A percentile compares a stretch with the other conserved stretches of the same genome.
These are phyloP conservation scores for Crithidia sp. DNA, from an alignment of 208 protist genomes.

Conservation along the genomic window DNA sequence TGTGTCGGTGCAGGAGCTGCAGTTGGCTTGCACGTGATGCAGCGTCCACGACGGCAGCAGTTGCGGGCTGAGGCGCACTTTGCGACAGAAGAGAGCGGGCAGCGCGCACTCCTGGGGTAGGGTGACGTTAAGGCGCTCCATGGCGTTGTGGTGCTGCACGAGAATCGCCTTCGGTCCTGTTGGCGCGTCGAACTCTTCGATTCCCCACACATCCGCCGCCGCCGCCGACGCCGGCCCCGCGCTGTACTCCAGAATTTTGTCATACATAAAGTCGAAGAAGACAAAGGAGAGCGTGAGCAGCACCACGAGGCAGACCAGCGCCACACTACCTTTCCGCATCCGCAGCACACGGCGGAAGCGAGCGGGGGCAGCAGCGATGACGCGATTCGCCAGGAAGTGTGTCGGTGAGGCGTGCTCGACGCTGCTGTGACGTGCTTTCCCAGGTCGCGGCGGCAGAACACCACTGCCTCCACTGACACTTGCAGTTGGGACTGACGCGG, in stretches of 20 bases:
- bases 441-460: too few species aligned
- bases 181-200: conserved; percentile 11
- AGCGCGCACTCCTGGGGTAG: not conserved
- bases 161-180: not conserved
- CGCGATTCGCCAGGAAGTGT: not conserved
- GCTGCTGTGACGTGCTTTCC: not conserved
- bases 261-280: conserved; percentile 9
- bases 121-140: not conserved
- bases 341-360: not conserved
- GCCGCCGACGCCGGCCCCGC: not conserved
- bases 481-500: too few species aligned
- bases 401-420: not conserved
- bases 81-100: not conserved
- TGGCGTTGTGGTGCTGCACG: conserved; percentile 1
- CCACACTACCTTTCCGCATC: not conserved
- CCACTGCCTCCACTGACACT: too few species aligned
- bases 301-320: not conserved
- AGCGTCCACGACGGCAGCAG: conserved; percentile 20
- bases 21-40: not conserved
- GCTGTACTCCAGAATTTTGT: not conserved
- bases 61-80: conserved; percentile 2
- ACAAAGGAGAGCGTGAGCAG: not conserved
- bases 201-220: conserved; percentile 6
- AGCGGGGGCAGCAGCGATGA: not conserved
- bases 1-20: not conserved